Conservation (phyloP, 129 eudicot genomes). For the Ambrosia trifida region DNA sequence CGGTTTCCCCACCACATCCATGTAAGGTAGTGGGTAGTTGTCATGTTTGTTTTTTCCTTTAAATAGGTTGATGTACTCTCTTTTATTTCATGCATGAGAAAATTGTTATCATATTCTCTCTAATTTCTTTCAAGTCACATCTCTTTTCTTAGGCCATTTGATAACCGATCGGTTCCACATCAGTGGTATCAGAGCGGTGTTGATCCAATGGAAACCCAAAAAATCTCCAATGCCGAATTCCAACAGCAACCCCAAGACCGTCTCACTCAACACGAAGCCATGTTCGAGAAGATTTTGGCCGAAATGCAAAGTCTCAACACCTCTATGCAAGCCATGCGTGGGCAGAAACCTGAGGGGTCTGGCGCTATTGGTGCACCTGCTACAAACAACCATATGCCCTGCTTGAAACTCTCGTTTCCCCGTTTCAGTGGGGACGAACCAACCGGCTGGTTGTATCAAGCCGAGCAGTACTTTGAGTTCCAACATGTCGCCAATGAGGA, state of each 20-base stretch:
- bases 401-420: slow-evolving; percentile 10
- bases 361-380: not conserved
- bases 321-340: not conserved
- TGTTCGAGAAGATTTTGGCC: no score
- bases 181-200: no score
- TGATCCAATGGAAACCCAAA: not conserved
- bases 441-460: slow-evolving; percentile 12
- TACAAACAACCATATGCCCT: not conserved
- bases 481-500: not conserved
- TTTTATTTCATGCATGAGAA: no score
- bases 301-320: not conserved
- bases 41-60: no score
- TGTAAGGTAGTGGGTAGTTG: no score
- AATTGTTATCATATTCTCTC: no score
- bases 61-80: no score
- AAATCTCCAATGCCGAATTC: not conserved
- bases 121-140: no score
- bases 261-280: not conserved
- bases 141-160: no score
- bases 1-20: no score
- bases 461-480: not conserved
- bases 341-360: no score
- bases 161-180: no score
- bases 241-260: not conserved
- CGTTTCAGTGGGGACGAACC: slow-evolving; percentile 21